These are phyloP conservation scores for Aphanoascus verrucosus DNA, from an alignment of 2,329 filamentous ascomycete species.

Conservation along the genomic window DNA sequence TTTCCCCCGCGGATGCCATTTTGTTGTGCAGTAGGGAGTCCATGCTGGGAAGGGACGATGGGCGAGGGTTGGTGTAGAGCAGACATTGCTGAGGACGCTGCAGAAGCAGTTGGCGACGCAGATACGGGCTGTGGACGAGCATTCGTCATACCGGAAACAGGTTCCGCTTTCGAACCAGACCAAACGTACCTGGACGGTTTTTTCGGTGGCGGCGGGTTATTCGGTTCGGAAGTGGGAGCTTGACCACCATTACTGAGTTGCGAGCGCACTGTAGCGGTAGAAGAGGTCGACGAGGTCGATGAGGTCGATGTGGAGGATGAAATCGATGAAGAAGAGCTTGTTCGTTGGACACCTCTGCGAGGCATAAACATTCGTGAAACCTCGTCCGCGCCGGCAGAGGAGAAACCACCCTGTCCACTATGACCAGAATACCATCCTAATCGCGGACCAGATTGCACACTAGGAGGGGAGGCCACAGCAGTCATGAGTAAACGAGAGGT, in stretches of 20 bases:
- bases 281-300: conserved; percentile 46
- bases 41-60: conserved; percentile 58
- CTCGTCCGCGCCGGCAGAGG: conserved; percentile 73
- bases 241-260: conserved; percentile 32
- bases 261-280: conserved; percentile 26
- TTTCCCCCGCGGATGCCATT: conserved; percentile 44
- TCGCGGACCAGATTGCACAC: conserved; percentile 50
- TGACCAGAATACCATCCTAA: conserved; percentile 52
- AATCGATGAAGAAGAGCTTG: conserved; percentile 83
- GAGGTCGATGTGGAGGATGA: conserved; percentile 52
- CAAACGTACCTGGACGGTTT: conserved; percentile 47
- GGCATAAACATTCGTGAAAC: conserved; percentile 79
- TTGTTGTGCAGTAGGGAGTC: conserved; percentile 50
- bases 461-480: conserved; percentile 55
- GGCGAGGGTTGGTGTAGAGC: conserved; percentile 52
- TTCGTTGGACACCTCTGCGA: conserved; percentile 74
- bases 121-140: conserved; percentile 52
- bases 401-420: conserved; percentile 49
- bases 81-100: conserved; percentile 52
- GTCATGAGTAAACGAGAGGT: conserved; percentile 41
- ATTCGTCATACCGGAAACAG: conserved; percentile 52
- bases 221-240: conserved; percentile 28
- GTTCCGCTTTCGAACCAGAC: conserved; percentile 55
- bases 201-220: conserved; percentile 36
- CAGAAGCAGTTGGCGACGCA: conserved; percentile 46